phyloP scores from a whole-genome alignment of 2,329 filamentous ascomycete genomes.

The Colletotrichum liaoningense region DNA sequence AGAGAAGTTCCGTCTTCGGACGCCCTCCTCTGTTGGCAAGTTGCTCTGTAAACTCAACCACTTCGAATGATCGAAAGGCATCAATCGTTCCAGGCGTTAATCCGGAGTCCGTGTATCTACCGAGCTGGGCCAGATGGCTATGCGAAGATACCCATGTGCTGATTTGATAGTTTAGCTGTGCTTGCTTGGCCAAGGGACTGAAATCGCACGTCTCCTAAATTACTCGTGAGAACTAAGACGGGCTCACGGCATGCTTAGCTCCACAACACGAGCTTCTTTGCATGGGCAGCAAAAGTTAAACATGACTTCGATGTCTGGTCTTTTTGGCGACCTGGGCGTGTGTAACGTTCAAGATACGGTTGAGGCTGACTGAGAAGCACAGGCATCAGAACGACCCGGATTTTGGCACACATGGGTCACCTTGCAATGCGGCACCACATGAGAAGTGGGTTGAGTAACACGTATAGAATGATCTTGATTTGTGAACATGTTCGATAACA shows the following conservation, averaged over 20 bases:
- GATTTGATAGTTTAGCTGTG: background rate
- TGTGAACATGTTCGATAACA: background rate
- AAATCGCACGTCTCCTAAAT: background rate
- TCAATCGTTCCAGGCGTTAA: background rate
- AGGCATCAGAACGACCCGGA: background rate
- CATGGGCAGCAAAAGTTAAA: background rate
- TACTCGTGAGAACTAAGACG: background rate
- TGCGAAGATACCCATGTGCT: background rate
- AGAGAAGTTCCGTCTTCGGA: background rate
- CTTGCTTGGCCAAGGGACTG: background rate
- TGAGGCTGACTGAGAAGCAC: background rate
- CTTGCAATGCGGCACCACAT: background rate
- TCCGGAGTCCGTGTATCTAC: background rate
- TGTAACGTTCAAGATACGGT: background rate
- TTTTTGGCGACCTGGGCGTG: background rate
- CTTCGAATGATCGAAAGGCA: background rate
- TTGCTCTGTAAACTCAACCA: background rate
- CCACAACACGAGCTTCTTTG: background rate
- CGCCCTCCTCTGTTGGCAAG: background rate
- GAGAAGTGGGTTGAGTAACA: background rate
- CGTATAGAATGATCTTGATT: background rate
- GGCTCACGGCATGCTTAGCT: background rate
- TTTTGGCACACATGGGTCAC: background rate
- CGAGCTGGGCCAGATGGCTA: background rate
- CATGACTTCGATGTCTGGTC: background rate